phyloP scores from a whole-genome alignment of 495 filamentous ascomycete species.

The Hapsidospora chrysogenum region DNA sequence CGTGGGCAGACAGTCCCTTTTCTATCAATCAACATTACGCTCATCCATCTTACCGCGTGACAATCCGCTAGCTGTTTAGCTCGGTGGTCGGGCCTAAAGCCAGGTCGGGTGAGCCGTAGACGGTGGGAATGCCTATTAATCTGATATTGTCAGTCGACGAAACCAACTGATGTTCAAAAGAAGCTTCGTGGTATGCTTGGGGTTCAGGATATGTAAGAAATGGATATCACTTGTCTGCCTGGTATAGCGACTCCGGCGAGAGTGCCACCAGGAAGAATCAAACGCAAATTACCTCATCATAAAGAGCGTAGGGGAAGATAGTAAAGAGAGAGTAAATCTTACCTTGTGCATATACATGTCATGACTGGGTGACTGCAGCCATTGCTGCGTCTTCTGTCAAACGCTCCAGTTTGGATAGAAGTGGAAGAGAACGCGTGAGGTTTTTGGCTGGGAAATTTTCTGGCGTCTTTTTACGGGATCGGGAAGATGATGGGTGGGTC shows the following conservation, averaged over 20 bases:
- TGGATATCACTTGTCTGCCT: slow-evolving; percentile 59
- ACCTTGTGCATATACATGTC: neutral
- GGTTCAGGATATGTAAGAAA: slow-evolving; percentile 99
- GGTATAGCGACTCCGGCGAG: slow-evolving; percentile 77
- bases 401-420: neutral
- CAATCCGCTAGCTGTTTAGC: too few relatives aligned
- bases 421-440: neutral
- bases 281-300: slow-evolving; percentile 99
- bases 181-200: too few relatives aligned
- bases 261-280: slow-evolving; percentile 65
- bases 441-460: slow-evolving; percentile 1
- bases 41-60: too few relatives aligned
- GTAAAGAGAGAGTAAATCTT: slow-evolving; percentile 5
- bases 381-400: neutral
- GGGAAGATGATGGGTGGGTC: neutral
- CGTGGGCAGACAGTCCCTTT: too few relatives aligned
- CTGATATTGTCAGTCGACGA: too few relatives aligned
- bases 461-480: too few relatives aligned
- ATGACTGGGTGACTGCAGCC: neutral
- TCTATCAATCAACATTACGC: too few relatives aligned
- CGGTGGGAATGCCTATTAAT: too few relatives aligned
- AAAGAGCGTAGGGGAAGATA: slow-evolving; percentile 5
- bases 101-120: too few relatives aligned
- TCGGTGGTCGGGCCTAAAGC: too few relatives aligned
- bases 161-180: too few relatives aligned